Conservation (phyloP, 108 stramenopile species). For the Nannochloropsis oceanica region DNA sequence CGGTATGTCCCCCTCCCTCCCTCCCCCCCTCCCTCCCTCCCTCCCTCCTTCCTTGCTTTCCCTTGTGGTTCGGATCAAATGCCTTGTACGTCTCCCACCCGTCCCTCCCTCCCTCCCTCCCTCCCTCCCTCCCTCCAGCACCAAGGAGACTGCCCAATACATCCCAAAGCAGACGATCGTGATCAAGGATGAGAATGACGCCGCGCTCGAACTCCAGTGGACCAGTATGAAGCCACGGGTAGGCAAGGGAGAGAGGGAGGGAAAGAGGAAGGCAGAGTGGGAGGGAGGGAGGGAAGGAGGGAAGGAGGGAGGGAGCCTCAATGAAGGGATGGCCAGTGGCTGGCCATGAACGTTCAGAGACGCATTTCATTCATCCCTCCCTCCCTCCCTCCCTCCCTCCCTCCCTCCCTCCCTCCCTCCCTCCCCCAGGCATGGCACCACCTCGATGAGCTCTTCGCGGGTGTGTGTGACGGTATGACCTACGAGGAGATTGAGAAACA, state of each 20-base stretch:
- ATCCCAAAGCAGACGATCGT: no score
- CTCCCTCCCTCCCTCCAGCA: no score
- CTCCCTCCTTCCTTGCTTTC: background rate
- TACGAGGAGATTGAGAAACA: conserved; percentile 29
- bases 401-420: background rate
- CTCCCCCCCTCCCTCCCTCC: background rate
- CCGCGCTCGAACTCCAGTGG: no score
- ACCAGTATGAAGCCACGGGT: no score
- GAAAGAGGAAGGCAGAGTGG: background rate
- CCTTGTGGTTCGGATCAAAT: background rate
- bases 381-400: background rate
- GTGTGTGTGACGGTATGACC: conserved; percentile 35
- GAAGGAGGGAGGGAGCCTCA: background rate
- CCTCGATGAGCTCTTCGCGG: conserved; percentile 35
- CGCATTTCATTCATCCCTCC: no score
- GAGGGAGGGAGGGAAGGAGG: background rate
- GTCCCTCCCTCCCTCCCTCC: no score
- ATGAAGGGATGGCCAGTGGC: background rate
- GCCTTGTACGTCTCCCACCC: background rate
- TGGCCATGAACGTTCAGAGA: background rate
- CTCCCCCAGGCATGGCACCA: background rate
- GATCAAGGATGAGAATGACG: no score
- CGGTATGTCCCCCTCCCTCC: no score
- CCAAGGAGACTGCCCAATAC: no score
- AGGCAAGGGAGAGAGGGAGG: background rate